phyloP scores from a whole-genome alignment of 257 asterid species.

The Galeopsis tetrahit region DNA sequence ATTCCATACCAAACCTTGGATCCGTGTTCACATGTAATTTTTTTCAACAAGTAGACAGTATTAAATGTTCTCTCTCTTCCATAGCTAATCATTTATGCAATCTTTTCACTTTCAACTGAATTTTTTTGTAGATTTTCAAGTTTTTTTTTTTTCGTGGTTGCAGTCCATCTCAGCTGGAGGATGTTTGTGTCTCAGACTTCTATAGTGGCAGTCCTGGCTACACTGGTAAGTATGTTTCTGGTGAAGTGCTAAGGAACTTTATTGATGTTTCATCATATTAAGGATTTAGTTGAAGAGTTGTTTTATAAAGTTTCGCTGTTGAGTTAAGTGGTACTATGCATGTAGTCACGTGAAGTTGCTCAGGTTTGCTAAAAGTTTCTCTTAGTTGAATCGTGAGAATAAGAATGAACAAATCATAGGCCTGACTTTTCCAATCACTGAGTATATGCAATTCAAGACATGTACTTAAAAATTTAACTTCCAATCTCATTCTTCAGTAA shows the following conservation, averaged over 20 bases:
- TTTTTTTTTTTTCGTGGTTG: not conserved
- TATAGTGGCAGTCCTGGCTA: constrained; percentile 61
- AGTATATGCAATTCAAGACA: not conserved
- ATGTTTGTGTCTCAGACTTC: constrained; percentile 63
- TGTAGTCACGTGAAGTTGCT: not conserved
- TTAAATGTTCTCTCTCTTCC: constrained; percentile 3
- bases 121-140: not conserved
- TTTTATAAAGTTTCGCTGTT: constrained; percentile 6
- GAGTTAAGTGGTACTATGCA: not conserved
- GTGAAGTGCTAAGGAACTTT: not conserved
- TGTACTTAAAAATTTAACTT: constrained; percentile 15
- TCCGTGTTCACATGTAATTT: constrained; percentile 6
- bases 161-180: constrained; percentile 65
- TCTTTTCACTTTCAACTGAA: not conserved
- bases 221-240: constrained; percentile 60
- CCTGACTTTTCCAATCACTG: not conserved
- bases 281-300: constrained; percentile 2
- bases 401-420: not conserved
- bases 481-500: constrained; percentile 8
- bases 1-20: not conserved
- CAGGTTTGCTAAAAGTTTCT: not conserved
- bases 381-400: not conserved
- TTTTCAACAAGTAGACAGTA: not conserved
- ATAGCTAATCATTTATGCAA: constrained; percentile 19
- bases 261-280: not conserved